Percentiles rank a stretch among this genome's conserved stretches.
These are phyloP conservation scores for Acrodontium crateriforme DNA, from an alignment of 2,329 filamentous ascomycete species.

Conservation along the genomic window DNA sequence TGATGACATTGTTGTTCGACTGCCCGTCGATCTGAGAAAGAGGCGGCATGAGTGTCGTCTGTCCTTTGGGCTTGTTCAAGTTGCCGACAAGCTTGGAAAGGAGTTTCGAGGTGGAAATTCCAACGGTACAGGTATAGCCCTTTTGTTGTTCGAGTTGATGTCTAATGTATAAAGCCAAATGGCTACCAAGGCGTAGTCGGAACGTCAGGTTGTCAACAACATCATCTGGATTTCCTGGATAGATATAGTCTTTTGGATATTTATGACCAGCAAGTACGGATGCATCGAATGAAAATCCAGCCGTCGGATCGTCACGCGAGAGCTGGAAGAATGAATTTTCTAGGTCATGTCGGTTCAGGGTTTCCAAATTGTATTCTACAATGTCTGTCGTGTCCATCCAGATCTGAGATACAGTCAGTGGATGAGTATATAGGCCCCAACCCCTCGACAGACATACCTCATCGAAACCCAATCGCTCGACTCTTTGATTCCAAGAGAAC, in stretches of 20 bases:
- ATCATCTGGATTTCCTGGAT: constrained; percentile 5
- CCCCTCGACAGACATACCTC: constrained; percentile 42
- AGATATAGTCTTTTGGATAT: constrained; percentile 42
- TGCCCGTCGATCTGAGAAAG: constrained; percentile 28
- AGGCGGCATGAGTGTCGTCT: constrained; percentile 68
- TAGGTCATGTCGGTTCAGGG: constrained; percentile 55
- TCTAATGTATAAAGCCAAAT: constrained; percentile 64
- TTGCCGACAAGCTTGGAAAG: constrained; percentile 75
- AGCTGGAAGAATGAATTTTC: constrained; percentile 66
- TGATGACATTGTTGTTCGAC: too few relatives aligned
- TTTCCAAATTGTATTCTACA: constrained; percentile 62
- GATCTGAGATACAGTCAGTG: constrained; percentile 26
- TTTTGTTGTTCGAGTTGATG: constrained; percentile 57
- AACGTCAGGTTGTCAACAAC: constrained; percentile 22
- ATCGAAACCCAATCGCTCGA: constrained; percentile 78
- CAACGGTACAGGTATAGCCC: constrained; percentile 78
- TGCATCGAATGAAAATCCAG: constrained; percentile 71
- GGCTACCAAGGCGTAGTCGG: constrained; percentile 63
- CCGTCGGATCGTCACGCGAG: constrained; percentile 55
- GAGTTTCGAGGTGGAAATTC: constrained; percentile 76
- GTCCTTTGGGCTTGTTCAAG: constrained; percentile 71
- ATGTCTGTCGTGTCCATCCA: constrained; percentile 77
- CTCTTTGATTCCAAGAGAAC: constrained; percentile 64
- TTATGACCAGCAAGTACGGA: constrained; percentile 50
- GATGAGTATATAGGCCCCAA: background rate